Conservation (phyloP, 2,329 filamentous ascomycete genomes). For the Clarireedia monteithiana region DNA sequence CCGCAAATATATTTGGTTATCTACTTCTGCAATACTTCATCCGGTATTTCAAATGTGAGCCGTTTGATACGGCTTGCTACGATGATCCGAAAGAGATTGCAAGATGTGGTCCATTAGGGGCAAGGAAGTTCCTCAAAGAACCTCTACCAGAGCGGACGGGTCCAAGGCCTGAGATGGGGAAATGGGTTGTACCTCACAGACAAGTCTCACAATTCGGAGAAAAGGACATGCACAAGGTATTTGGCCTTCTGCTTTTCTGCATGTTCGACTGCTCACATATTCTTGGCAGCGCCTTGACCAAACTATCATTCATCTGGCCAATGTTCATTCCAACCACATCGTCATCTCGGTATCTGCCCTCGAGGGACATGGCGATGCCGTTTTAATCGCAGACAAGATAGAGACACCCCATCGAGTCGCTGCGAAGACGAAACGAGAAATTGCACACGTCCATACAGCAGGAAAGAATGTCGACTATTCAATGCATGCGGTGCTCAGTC, state of each 20-base stretch:
- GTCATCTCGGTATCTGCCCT: constrained; percentile 17
- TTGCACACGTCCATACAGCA: constrained; percentile 19
- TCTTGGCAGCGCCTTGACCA: background rate
- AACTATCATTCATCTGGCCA: background rate
- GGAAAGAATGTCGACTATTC: constrained; percentile 18
- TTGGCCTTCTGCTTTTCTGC: background rate
- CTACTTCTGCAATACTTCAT: constrained; percentile 17
- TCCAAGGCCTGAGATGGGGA: constrained; percentile 14
- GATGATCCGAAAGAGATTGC: constrained; percentile 18
- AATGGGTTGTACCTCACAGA: constrained; percentile 21
- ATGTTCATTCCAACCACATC: constrained; percentile 11
- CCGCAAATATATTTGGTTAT: constrained; percentile 20
- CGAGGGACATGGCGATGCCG: constrained; percentile 19
- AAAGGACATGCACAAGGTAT: constrained; percentile 17
- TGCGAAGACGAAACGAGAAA: constrained; percentile 16
- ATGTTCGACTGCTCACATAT: background rate
- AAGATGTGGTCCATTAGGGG: constrained; percentile 17
- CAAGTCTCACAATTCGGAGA: constrained; percentile 15
- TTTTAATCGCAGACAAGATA: constrained; percentile 16
- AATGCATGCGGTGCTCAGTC: constrained; percentile 19
- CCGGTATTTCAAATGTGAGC: constrained; percentile 15
- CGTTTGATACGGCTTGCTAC: constrained; percentile 15
- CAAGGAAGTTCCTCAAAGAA: constrained; percentile 12
- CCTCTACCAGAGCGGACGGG: constrained; percentile 16
- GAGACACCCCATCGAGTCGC: constrained; percentile 16